Conservation (phyloP, 352 stramenopile genomes). For the Phytophthora constricta region DNA sequence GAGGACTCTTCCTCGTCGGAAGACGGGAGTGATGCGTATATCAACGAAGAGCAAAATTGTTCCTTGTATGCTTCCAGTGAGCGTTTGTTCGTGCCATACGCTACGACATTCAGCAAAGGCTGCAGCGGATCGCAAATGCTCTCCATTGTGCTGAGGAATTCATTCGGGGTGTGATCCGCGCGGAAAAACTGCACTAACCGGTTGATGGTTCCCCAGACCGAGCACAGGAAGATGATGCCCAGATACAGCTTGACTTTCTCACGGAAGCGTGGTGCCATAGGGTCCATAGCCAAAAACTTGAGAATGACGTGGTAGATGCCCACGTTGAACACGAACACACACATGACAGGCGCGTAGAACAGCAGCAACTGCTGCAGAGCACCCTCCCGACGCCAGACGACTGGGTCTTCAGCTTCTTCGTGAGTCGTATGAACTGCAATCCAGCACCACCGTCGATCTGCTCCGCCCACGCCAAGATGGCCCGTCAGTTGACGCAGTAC, state of each 20-base stretch:
- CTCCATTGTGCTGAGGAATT: constrained; percentile 67
- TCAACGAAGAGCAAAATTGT: constrained; percentile 68
- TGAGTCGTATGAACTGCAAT: constrained; percentile 56
- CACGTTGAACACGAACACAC: constrained; percentile 76
- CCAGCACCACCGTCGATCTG: constrained; percentile 81
- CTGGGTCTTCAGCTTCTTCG: constrained; percentile 33
- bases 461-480: constrained; percentile 67
- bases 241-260: constrained; percentile 71
- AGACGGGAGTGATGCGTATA: constrained; percentile 65
- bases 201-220: constrained; percentile 74
- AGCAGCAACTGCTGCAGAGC: constrained; percentile 68
- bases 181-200: constrained; percentile 68
- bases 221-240: constrained; percentile 75
- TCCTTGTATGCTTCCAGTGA: constrained; percentile 78
- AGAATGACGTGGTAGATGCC: constrained; percentile 66
- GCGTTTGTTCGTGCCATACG: constrained; percentile 77
- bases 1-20: constrained; percentile 73
- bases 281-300: constrained; percentile 64
- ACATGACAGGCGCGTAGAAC: constrained; percentile 70
- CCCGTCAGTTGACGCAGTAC: constrained; percentile 75
- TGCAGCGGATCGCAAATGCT: constrained; percentile 77
- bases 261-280: constrained; percentile 66
- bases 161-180: constrained; percentile 52
- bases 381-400: constrained; percentile 51
- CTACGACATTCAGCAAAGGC: constrained; percentile 70